phyloP scores from a whole-genome alignment of 805 yeast genomes.

The Ogataea saltuana region DNA sequence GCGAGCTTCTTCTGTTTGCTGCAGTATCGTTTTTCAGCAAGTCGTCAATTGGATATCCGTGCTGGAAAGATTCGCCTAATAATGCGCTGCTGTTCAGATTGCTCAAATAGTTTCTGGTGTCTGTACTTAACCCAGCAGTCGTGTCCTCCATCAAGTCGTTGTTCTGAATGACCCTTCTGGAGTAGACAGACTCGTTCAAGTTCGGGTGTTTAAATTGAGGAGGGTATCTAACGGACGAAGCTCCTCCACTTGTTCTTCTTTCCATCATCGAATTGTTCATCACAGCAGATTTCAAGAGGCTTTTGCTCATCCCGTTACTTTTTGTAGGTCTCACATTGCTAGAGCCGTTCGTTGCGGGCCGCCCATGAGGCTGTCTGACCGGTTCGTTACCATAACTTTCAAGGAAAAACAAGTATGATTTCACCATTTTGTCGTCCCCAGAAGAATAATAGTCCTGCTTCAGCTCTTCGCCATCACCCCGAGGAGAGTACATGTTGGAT shows the following conservation, averaged over 20 bases:
- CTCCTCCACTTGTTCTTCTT: constrained; percentile 10
- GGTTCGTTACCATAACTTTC: constrained; percentile 71
- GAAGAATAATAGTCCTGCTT: constrained; percentile 45
- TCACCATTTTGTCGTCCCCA: constrained; percentile 86
- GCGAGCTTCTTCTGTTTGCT: constrained; percentile 3
- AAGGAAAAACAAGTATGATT: constrained; percentile 82
- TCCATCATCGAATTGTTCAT: constrained; percentile 24
- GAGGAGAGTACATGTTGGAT: constrained; percentile 13
- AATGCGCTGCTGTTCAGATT: constrained; percentile 34
- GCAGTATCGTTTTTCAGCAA: constrained; percentile 16
- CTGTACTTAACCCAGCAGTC: constrained; percentile 31
- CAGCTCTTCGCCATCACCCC: constrained; percentile 32
- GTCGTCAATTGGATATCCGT: constrained; percentile 36
- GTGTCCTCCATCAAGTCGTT: constrained; percentile 31
- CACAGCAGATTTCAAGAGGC: constrained; percentile 26
- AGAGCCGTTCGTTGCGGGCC: constrained; percentile 1
- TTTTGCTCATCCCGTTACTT: constrained; percentile 14
- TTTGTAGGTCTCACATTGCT: constrained; percentile 1
- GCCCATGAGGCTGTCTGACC: constrained; percentile 20
- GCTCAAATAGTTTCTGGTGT: constrained; percentile 25
- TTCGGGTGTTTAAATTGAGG: constrained; percentile 21
- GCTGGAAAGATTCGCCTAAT: constrained; percentile 47
- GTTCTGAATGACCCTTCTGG: constrained; percentile 6
- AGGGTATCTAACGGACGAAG: constrained; percentile 23
- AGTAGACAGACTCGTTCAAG: constrained; percentile 21